These are phyloP conservation scores for Aphanoascus verrucosus DNA, from an alignment of 2,329 filamentous ascomycete genomes.

Conservation along the genomic window DNA sequence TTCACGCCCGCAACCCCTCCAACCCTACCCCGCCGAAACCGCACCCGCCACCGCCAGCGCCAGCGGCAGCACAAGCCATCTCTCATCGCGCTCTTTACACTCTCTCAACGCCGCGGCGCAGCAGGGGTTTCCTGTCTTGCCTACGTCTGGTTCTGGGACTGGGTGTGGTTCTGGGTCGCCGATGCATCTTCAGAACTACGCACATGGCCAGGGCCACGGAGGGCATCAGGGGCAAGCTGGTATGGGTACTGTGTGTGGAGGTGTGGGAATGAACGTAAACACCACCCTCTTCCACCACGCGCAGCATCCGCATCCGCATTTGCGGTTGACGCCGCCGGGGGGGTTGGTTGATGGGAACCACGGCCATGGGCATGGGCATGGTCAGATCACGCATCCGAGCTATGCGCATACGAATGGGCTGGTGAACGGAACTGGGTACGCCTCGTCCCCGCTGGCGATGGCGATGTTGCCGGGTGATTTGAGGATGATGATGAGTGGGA, in stretches of 20 bases:
- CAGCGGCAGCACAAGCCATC: too few relatives aligned
- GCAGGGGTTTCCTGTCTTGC: conserved; percentile 27
- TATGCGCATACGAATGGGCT: too few relatives aligned
- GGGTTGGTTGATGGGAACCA: not conserved
- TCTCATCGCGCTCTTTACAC: too few relatives aligned
- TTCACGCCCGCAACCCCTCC: conserved; percentile 30
- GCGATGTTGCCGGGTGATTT: not conserved
- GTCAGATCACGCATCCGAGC: too few relatives aligned
- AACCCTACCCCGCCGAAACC: conserved; percentile 30
- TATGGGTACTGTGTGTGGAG: too few relatives aligned
- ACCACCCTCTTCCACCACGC: conserved; percentile 12
- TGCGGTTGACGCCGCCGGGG: not conserved
- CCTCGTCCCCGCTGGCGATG: not conserved
- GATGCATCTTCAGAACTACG: too few relatives aligned
- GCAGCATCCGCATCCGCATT: not conserved
- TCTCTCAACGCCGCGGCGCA: conserved; percentile 28
- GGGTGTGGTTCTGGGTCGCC: too few relatives aligned
- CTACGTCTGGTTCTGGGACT: too few relatives aligned
- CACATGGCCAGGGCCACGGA: too few relatives aligned
- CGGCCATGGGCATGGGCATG: not conserved
- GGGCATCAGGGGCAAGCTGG: too few relatives aligned
- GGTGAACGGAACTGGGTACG: not conserved
- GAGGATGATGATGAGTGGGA: not conserved
- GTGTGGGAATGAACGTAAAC: conserved; percentile 21
- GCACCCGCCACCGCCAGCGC: conserved; percentile 30